Base-by-base conservation (phyloP, 495 filamentous ascomycete species). In the Wilcoxina mikolae region DNA sequence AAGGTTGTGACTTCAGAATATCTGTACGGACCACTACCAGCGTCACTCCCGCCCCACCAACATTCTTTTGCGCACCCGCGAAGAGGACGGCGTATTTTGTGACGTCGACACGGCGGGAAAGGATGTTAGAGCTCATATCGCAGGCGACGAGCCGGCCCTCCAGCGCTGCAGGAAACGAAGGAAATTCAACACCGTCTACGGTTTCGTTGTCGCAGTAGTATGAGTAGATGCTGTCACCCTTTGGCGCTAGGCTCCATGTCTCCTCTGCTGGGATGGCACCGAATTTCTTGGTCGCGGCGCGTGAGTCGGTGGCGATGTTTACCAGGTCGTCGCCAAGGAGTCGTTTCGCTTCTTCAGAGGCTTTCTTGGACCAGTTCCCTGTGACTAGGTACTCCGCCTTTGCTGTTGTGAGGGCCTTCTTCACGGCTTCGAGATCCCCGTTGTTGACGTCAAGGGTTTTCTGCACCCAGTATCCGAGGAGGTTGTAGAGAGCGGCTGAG, bases 141-240 rank as follows among this genome's bases (percentile, higher is more conserved):
- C 82, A 85, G 24, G 87, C 78, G 10, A 91, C 82, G 18, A 91
- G 71, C 44, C 78, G 76, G 31, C 75, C 72, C 53, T 77, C 78
- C 22, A 87, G 72, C 27, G 69, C 66, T 49, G 74, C 68, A 12
- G 90, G 89, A 62, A 93, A 87, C 2, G 58, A 64, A 12, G 83
- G 86, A 62, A 89, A 95, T 65, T 96, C 90, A n/a, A 95, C 86
- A 46, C 91, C 90, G 68, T 95, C 89, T 4, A 90, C 85, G 0
- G 85, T 90, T 73, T 95, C 90, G 58, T 95, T 95, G 68, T 91
- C 86, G 69, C 90, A 95, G 62, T 79, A 86, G 69, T 95, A 95
- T 4, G 88, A 81, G 65, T 89, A 74, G 0, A 87, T 84, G n/a
- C 83, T 68, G 48, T 61, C 56, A 62, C 69, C 76, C 24, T 77